These are phyloP conservation scores for Hyphopichia wangnamkhiaoensis DNA, from an alignment of 1,139 yeast genomes.

Conservation along the genomic window DNA sequence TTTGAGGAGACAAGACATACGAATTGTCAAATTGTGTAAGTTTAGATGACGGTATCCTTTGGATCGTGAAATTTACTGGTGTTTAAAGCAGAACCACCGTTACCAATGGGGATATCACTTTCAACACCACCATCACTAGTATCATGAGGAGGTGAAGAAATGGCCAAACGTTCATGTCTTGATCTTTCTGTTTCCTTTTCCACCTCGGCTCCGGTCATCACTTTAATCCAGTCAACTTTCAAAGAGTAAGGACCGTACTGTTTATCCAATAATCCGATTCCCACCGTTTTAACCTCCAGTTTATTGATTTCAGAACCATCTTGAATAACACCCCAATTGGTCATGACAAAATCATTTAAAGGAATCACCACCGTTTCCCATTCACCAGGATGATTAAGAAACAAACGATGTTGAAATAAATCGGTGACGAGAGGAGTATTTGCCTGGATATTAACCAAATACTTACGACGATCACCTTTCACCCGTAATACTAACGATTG, in stretches of 20 bases:
- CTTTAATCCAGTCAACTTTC: constrained; percentile 73
- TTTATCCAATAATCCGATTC: constrained; percentile 77
- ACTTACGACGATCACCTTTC: constrained; percentile 72
- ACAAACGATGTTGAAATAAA: constrained; percentile 78
- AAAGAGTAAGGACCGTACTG: constrained; percentile 76
- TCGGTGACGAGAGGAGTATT: constrained; percentile 79
- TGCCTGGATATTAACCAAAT: constrained; percentile 78
- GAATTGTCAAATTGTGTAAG: no score
- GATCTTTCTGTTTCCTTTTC: constrained; percentile 36
- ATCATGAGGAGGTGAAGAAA: constrained; percentile 11
- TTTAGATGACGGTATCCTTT: constrained; percentile 31
- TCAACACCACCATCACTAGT: constrained; percentile 18
- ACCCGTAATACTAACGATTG: constrained; percentile 68
- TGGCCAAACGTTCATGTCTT: constrained; percentile 28
- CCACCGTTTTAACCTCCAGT: constrained; percentile 68
- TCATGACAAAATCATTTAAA: constrained; percentile 74
- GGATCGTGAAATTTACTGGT: constrained; percentile 30
- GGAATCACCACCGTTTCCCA: constrained; percentile 88
- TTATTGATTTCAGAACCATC: constrained; percentile 64
- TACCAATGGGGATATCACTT: constrained; percentile 23
- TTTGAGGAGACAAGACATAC: background rate
- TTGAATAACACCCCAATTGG: constrained; percentile 81
- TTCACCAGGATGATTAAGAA: constrained; percentile 69
- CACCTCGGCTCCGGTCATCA: constrained; percentile 58
- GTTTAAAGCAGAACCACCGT: constrained; percentile 18